Conservation (phyloP, 2,329 filamentous ascomycete species). For the Diplodia corticola region DNA sequence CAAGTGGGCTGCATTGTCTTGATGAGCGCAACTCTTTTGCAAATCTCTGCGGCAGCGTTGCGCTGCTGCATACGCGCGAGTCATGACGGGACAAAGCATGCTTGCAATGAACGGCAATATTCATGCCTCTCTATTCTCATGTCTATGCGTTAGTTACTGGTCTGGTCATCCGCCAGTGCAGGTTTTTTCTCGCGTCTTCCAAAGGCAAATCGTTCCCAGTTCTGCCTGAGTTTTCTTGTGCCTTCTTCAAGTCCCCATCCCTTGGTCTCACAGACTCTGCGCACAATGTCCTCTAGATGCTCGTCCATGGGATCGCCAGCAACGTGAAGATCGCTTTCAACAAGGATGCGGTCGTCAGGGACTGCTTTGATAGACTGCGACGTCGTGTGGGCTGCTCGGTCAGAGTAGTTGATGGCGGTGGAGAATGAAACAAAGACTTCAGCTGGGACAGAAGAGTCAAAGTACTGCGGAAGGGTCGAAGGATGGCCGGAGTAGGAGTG, state of each 20-base stretch:
- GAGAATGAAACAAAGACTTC: constrained; percentile 89
- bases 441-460: constrained; percentile 70
- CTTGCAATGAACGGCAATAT: no score
- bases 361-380: constrained; percentile 69
- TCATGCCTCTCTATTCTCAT: neutral
- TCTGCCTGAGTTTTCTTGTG: constrained; percentile 64
- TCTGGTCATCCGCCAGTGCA: neutral
- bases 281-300: constrained; percentile 70
- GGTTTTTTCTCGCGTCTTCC: constrained; percentile 43
- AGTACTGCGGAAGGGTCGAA: constrained; percentile 75
- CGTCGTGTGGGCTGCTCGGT: constrained; percentile 49
- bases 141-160: no score
- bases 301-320: constrained; percentile 81
- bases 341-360: constrained; percentile 75
- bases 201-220: constrained; percentile 77
- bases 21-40: no score
- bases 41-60: no score
- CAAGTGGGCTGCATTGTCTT: no score
- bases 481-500: constrained; percentile 86
- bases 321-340: constrained; percentile 87
- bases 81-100: no score
- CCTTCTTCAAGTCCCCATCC: constrained; percentile 76
- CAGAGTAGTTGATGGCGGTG: constrained; percentile 72
- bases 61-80: no score
- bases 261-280: constrained; percentile 75